A percentile compares a stretch with the other conserved stretches of the same genome.
Evolutionary conservation across 371 early-diverging fungal species (phyloP).

Genomic region (Mucor saturninus): DNA sequence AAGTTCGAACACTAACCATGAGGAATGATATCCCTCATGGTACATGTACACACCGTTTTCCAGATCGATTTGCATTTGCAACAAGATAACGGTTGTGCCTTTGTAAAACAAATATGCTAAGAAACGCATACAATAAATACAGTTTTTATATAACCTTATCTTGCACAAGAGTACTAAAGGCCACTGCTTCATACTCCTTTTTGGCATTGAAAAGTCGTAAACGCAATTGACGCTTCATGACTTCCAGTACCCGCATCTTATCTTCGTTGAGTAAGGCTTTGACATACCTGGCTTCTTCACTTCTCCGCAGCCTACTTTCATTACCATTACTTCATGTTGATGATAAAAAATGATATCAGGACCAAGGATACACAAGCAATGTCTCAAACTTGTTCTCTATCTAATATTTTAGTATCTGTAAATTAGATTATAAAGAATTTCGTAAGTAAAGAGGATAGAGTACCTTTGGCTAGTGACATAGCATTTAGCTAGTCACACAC

Average conservation of each 20-base stretch:
- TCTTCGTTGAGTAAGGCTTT: conserved; percentile 19
- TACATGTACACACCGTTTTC: conserved; percentile 24
- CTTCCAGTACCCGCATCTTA: conserved; percentile 22
- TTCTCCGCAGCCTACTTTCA: conserved; percentile 19
- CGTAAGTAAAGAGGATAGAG: too few relatives aligned
- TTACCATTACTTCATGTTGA: conserved; percentile 13
- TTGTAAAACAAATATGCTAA: conserved; percentile 23
- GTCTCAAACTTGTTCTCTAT: too few relatives aligned
- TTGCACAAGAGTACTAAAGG: conserved; percentile 20
- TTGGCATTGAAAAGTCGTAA: conserved; percentile 19
- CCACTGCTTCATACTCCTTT: conserved; percentile 23
- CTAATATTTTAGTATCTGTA: too few relatives aligned
- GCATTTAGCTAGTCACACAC: too few relatives aligned
- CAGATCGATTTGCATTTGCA: conserved; percentile 22
- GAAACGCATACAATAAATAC: conserved; percentile 9
- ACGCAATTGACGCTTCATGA: conserved; percentile 25
- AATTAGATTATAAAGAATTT: too few relatives aligned
- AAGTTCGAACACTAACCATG: too few relatives aligned
- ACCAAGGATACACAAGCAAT: background rate
- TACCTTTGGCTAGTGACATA: too few relatives aligned
- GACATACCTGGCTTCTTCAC: conserved; percentile 20
- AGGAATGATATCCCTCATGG: conserved; percentile 5
- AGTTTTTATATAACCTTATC: conserved; percentile 16
- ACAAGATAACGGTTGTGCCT: conserved; percentile 18
- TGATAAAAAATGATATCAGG: conserved; percentile 23